These are phyloP conservation scores for Saccharomycopsis selenospora DNA, from an alignment of 805 yeast genomes.

Conservation along the genomic window DNA sequence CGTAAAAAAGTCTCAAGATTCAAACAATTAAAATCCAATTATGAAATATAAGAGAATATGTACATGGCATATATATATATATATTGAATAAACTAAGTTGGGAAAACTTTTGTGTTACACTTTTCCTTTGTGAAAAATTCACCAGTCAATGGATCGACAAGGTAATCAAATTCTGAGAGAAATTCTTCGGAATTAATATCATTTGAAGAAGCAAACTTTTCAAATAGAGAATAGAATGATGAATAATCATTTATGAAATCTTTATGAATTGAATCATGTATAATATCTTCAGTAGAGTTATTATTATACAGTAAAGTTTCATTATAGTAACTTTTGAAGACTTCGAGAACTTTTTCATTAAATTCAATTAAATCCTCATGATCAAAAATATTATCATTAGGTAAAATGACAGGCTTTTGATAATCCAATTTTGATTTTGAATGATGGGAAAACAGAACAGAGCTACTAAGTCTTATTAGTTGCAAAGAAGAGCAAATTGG, in stretches of 20 bases:
- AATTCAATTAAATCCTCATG: conserved; percentile 11
- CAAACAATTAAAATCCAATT: conserved; percentile 6
- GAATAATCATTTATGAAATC: conserved; percentile 6
- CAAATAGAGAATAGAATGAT: neutral
- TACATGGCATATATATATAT: neutral
- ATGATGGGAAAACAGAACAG: conserved; percentile 17
- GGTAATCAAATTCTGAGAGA: neutral
- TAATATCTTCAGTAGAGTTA: neutral
- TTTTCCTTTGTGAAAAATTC: conserved; percentile 7
- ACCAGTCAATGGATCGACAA: conserved; percentile 21
- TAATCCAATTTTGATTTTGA: conserved; percentile 17
- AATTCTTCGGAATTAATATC: neutral
- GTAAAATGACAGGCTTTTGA: conserved; percentile 17
- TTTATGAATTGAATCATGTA: neutral
- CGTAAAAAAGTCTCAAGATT: conserved; percentile 14
- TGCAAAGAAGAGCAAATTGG: conserved; percentile 20
- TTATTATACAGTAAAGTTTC: neutral
- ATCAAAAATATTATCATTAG: conserved; percentile 20
- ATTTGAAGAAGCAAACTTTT: neutral
- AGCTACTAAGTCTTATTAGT: conserved; percentile 11
- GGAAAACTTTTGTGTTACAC: conserved; percentile 18
- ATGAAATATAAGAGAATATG: neutral
- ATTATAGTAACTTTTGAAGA: conserved; percentile 3
- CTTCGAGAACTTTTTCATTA: conserved; percentile 7
- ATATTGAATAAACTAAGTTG: conserved; percentile 12